phyloP scores from a whole-genome alignment of 2,329 filamentous ascomycete genomes.

The Westerdykella sp. region DNA sequence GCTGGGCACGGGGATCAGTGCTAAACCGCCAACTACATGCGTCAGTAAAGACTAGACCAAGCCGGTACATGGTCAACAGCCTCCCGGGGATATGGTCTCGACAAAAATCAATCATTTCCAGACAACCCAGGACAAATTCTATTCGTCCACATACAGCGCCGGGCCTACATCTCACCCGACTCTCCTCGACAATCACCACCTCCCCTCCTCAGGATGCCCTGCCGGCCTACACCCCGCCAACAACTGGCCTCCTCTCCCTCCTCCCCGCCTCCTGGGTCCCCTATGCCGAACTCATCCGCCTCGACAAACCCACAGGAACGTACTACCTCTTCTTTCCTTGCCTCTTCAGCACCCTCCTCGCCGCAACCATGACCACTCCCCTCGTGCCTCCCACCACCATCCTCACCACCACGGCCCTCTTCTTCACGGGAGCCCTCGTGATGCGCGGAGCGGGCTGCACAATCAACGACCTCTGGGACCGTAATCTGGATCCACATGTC shows the following conservation, averaged over 20 bases:
- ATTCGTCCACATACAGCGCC: background rate
- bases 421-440: slow-evolving; percentile 69
- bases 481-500: slow-evolving; percentile 77
- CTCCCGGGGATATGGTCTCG: too few species aligned
- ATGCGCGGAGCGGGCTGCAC: slow-evolving; percentile 86
- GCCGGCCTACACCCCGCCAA: slow-evolving; percentile 58
- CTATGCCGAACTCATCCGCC: slow-evolving; percentile 73
- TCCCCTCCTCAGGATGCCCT: slow-evolving; percentile 9
- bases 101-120: too few species aligned
- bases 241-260: slow-evolving; percentile 61
- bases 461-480: slow-evolving; percentile 88
- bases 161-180: background rate
- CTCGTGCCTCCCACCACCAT: slow-evolving; percentile 56
- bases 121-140: too few species aligned
- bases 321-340: slow-evolving; percentile 85
- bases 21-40: too few species aligned
- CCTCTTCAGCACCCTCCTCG: slow-evolving; percentile 75
- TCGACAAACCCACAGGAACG: slow-evolving; percentile 75
- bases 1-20: too few species aligned
- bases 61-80: too few species aligned
- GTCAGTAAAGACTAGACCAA: too few species aligned
- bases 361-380: slow-evolving; percentile 62
- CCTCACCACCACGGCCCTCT: slow-evolving; percentile 59
- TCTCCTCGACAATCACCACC: background rate
- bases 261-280: slow-evolving; percentile 67